Evolutionary conservation across 2,329 filamentous ascomycete species (phyloP), one percentile per base, ranked within the genome.

Genomic region (Polychaeton citri): DNA sequence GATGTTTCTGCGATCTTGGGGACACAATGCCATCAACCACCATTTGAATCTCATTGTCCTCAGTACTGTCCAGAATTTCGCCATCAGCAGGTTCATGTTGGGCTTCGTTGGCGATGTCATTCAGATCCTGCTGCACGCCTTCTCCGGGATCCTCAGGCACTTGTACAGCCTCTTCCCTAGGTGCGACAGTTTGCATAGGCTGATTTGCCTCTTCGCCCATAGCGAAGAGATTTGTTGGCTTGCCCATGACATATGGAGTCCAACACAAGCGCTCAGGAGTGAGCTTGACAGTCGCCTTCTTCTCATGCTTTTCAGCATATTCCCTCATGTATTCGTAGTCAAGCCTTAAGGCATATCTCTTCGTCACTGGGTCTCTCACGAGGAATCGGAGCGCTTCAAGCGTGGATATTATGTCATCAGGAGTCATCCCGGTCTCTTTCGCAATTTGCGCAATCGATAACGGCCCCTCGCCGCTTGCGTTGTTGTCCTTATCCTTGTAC

Each of bases 221-320:
- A 7, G 53, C 45, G 30, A 59, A 57, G 18, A 56, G 43, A 33
- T 46, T 57, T 1, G 53, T 57, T 7, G 56, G 55, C 32, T 85
- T 76, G 18, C 90, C 88, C 86, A 95, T 96, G 30, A 96, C 78
- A 55, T 94, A 98, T 0, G 90, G 90, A 10, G 87, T 95, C 90
- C 90, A 98, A 8, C 87, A 80, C 18, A 98, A 69, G 13, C 77
- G 77, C 31, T 80, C 76, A 0, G 81, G 75, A 45, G 90, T 81
- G 21, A 98, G 72, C 49, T 77, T 81, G 16, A 94, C 82, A 47
- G 94, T 92, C 7, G 80, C 78, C 54, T 95, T 95, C 33, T 72
- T 71, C 52, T 94, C 83, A 74, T 88, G 94, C 45, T 88, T 90
- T 20, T 75, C 72, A 41, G 95, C 81, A 49, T 94, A 93, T 44